Base-by-base conservation (phyloP, 164 flowering plant species). In the Macadamia integrifolia region DNA sequence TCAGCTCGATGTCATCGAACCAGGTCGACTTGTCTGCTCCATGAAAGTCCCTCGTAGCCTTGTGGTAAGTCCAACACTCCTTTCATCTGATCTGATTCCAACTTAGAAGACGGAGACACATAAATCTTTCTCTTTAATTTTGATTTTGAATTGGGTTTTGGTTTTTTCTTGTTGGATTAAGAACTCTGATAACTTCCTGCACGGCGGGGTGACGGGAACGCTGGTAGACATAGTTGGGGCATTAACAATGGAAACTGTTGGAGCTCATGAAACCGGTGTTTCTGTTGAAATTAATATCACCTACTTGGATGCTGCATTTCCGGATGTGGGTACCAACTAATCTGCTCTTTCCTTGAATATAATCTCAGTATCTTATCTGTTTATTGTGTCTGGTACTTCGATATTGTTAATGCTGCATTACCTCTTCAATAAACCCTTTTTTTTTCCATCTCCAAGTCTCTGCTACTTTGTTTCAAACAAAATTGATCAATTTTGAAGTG, bases 261-360 rank as follows among this genome's bases (percentile, higher is more conserved):
- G 90, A 10, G 71, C 78, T 68, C 61, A 75, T 1, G 6, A 10
- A 6, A 65, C 72, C 40, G 96, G 96, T 11, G 91, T 87, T 72
- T 88, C 93, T 0, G 82, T 90, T 8, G 96, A 90, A 70, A 84
- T 90, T 74, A 90, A 82, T 48, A 80, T 90, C 49, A 85, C 96
- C 13, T 90, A 86, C 76, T 62, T 90, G 84, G 90, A 84, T 73
- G 81, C 90, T 71, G 91, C 89, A 40, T 83, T 60, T 75, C 75
- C 63, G 55, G 80, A 79, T 72, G 94, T 88, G 70, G 52, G 85
- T 76, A 28, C 42, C n/a, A 61, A 46, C 44, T 53, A 55, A 6
- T 55, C 63, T 23, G 56, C 49, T 35, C 31, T 59, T 46, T 58
- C 58, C n/a, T 23, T 58, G 15, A 64, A 56, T 53, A 52, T 72